Evolutionary conservation across 1,284 basidiomycete species (phyloP).

Genomic region (Ceratobasidium sp.): DNA sequence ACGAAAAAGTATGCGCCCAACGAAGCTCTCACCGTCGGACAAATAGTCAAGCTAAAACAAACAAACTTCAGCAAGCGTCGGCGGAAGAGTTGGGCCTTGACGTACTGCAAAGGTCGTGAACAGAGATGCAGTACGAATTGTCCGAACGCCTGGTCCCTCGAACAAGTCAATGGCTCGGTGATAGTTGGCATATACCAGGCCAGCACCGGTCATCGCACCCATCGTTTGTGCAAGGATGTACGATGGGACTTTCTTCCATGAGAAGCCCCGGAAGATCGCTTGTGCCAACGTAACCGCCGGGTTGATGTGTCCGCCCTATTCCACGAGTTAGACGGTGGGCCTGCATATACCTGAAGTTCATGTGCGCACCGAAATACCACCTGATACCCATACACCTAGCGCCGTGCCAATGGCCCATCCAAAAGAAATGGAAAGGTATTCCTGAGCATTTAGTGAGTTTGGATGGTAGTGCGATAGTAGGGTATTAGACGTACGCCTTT

Average conservation of each 20-base stretch:
- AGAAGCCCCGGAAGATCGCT: conserved; percentile 76
- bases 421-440: conserved; percentile 67
- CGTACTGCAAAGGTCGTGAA: conserved; percentile 79
- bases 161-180: conserved; percentile 76
- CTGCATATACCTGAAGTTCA: too few species aligned
- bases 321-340: not conserved
- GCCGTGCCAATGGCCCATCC: conserved; percentile 75
- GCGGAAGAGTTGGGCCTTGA: conserved; percentile 20
- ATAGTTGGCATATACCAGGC: conserved; percentile 79
- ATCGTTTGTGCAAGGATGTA: conserved; percentile 78
- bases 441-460: conserved; percentile 55
- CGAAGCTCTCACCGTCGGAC: conserved; percentile 47
- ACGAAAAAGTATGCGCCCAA: conserved; percentile 55
- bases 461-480: not conserved
- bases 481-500: conserved; percentile 66
- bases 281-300: conserved; percentile 79
- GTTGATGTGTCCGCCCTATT: conserved; percentile 77
- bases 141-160: conserved; percentile 70
- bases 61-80: conserved; percentile 17
- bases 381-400: conserved; percentile 74
- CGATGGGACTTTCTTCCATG: conserved; percentile 78
- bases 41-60: conserved; percentile 42
- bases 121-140: conserved; percentile 73
- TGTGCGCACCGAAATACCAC: conserved; percentile 62
- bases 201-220: conserved; percentile 74